Percentiles rank a stretch among this genome's conserved stretches.
Evolutionary conservation across 331 rosid genomes (phyloP).

Genomic region (Quercus lobata): DNA sequence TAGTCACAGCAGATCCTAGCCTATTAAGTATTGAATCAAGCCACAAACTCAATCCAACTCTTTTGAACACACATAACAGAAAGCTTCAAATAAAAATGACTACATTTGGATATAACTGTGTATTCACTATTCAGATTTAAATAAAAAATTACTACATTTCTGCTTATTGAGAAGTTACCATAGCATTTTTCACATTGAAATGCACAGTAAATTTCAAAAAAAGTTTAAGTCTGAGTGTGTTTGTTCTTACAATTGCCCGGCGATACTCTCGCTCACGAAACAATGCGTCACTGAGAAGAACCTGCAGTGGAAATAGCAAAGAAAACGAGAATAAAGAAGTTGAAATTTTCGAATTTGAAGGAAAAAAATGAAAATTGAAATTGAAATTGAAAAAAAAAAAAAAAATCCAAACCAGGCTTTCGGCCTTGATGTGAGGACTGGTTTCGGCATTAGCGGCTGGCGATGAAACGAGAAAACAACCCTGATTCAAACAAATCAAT

Average conservation of each 20-base stretch:
- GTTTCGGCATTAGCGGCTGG: conserved; percentile 81
- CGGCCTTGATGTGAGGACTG: conserved; percentile 74
- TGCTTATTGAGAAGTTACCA: not conserved
- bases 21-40: not conserved
- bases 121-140: not conserved
- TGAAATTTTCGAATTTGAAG: not conserved
- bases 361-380: not conserved
- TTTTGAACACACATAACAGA: not conserved
- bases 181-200: not conserved
- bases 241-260: conserved; percentile 76
- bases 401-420: conserved; percentile 63
- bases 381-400: not conserved
- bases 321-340: not conserved
- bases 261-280: conserved; percentile 81
- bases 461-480: conserved; percentile 95
- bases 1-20: no score
- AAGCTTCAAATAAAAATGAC: no score
- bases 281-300: conserved; percentile 75
- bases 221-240: not conserved
- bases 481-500: conserved; percentile 35
- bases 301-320: conserved; percentile 33
- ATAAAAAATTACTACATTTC: not conserved
- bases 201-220: not conserved
- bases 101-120: no score
- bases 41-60: not conserved